Base-by-base conservation (phyloP, 306 rosid genomes). In the Gillenia trifoliata region DNA sequence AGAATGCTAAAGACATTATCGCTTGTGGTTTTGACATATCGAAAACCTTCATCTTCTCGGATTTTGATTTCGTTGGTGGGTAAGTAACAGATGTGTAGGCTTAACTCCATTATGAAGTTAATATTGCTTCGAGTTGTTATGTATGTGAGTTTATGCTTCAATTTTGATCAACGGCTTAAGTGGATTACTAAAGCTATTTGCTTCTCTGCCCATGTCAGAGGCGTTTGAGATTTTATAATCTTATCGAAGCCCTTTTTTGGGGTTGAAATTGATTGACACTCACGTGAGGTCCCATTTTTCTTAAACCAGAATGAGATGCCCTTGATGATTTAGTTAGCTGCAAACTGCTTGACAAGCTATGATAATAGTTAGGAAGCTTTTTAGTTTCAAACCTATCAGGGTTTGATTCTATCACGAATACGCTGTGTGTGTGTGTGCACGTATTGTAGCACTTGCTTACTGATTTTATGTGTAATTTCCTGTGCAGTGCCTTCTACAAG, bases 1-100 rank as follows among this genome's bases (percentile, higher is more conserved):
- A 94, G 84, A 92, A 94, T 71, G 93, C 99, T 2, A 92, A 92
- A 71, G 99, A 94, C 64, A 94, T 92, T 68, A 94, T 94, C 78
- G 99, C 99, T 70, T 94, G 99, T 82, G 99, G 97, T 67, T 94
- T 91, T 84, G 99, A 91, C 72, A 49, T 94, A 68, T 76, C 93
- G 3, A 87, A 81, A 79, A 94, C 97, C 75, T 94, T 94, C 85
- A 91, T 94, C 78, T 94, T 94, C 71, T 74, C 89, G 6, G 93
- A 92, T 80, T 90, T 90, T 63, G 86, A 83, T 79, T 91, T 84
- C 61, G 86, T 91, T 71, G 97, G 97, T 30, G 97, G 96, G 98
- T 91, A 71, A 84, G 97, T 86, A 41, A 17, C 65, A 73, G 50
- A 41, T 61, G 38, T 57, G 74, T 34, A 23, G 20, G 62, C 33